phyloP scores from a whole-genome alignment of 176 grass and related monocot genomes.

The Oryza meyeriana region DNA sequence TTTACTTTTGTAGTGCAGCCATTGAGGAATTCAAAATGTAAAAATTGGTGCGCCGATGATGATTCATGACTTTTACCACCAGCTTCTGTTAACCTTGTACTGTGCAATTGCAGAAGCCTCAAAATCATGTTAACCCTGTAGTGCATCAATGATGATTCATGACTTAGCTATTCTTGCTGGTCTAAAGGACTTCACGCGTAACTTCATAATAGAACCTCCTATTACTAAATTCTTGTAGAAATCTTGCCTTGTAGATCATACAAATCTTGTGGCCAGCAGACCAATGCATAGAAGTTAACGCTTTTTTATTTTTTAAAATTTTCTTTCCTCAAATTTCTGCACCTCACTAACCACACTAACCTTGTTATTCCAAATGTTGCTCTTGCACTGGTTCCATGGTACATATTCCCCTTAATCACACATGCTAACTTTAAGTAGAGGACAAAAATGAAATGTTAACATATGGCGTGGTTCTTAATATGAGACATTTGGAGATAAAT shows the following conservation, averaged over 20 bases:
- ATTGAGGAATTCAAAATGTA: background rate
- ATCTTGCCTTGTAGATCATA: background rate
- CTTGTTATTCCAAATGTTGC: background rate
- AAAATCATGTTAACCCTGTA: too few species aligned
- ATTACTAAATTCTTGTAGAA: background rate
- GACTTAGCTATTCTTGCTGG: too few species aligned
- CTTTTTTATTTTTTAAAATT: background rate
- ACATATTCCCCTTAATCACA: background rate
- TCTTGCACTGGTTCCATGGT: background rate
- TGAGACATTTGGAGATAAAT: conserved; percentile 11
- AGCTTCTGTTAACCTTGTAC: background rate
- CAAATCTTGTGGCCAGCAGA: conserved; percentile 10
- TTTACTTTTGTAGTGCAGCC: background rate
- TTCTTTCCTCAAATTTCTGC: background rate
- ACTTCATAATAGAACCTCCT: background rate
- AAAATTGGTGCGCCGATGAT: background rate
- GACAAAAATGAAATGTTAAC: background rate
- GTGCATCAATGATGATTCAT: too few species aligned
- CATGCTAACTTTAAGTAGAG: background rate
- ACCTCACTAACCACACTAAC: background rate
- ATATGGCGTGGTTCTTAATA: background rate
- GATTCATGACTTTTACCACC: background rate
- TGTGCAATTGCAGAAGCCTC: background rate
- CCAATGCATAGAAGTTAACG: background rate
- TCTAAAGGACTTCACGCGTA: background rate